Percentiles rank a stretch among this genome's conserved stretches.
These are phyloP conservation scores for Papiliotrema fonsecae DNA, from an alignment of 1,284 basidiomycete species.

Conservation along the genomic window DNA sequence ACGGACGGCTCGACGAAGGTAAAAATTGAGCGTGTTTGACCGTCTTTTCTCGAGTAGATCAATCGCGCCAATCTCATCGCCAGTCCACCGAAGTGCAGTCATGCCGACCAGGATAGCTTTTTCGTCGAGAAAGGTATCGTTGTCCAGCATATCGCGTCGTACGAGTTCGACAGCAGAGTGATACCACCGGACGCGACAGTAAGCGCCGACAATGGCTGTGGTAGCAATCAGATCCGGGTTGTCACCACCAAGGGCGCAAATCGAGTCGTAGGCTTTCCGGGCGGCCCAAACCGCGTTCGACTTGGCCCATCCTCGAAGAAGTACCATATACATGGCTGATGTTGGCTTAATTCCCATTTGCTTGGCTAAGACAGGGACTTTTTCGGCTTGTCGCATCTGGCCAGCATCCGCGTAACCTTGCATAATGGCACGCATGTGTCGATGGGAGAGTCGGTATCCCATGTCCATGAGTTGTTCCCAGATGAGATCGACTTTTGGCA, in stretches of 20 bases:
- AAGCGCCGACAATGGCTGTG: slow-evolving; percentile 1
- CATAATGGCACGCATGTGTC: slow-evolving; percentile 34
- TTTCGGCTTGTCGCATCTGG: slow-evolving; percentile 29
- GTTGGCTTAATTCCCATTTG: slow-evolving; percentile 9
- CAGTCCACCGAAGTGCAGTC: slow-evolving; percentile 1
- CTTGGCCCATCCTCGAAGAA: background rate
- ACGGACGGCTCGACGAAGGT: background rate
- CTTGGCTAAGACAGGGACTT: slow-evolving; percentile 26
- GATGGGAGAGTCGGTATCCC: slow-evolving; percentile 29
- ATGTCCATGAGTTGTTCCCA: slow-evolving; percentile 33
- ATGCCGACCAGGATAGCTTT: background rate
- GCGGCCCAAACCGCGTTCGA: background rate
- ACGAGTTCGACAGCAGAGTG: background rate
- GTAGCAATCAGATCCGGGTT: background rate
- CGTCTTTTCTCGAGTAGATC: background rate
- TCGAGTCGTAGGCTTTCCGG: background rate
- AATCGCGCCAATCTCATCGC: background rate
- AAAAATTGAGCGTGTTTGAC: background rate
- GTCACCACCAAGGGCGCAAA: background rate
- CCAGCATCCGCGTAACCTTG: slow-evolving; percentile 33
- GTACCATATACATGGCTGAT: background rate
- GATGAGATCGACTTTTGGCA: slow-evolving; percentile 21
- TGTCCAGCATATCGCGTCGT: background rate
- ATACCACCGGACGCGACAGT: background rate
- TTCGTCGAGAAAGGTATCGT: background rate